Evolutionary conservation across 371 early-diverging fungal species (phyloP).

Genomic region (Catenaria anguillulae): DNA sequence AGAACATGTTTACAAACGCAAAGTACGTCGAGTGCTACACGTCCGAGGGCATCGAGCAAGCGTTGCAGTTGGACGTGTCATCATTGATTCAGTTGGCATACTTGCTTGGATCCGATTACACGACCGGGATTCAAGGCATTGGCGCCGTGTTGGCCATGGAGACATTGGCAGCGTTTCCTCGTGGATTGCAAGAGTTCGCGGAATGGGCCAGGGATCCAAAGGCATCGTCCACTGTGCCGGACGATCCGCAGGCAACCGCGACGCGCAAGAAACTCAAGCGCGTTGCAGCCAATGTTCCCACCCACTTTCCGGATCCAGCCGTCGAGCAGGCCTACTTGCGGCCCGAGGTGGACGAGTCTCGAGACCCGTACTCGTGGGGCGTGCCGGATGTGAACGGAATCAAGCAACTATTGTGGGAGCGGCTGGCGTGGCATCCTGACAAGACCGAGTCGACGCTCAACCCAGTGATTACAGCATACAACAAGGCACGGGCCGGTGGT

Average conservation of each 20-base stretch:
- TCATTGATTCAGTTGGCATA: constrained; percentile 76
- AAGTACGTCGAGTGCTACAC: constrained; percentile 73
- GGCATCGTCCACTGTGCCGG: neutral
- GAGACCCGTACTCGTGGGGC: constrained; percentile 62
- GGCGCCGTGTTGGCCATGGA: constrained; percentile 93
- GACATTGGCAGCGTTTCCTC: constrained; percentile 54
- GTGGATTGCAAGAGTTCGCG: constrained; percentile 30
- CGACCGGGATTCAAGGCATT: constrained; percentile 81
- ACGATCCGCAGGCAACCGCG: neutral
- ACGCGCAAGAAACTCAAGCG: neutral
- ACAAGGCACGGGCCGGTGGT: constrained; percentile 10
- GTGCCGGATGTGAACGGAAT: constrained; percentile 64
- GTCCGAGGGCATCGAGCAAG: constrained; percentile 41
- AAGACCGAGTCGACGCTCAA: constrained; percentile 49
- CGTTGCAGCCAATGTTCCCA: neutral
- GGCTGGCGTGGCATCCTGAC: constrained; percentile 31
- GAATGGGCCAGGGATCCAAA: constrained; percentile 40
- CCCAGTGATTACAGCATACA: constrained; percentile 65
- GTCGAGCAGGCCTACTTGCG: constrained; percentile 63
- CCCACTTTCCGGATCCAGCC: constrained; percentile 58
- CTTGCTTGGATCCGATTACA: constrained; percentile 95
- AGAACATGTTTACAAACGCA: constrained; percentile 86
- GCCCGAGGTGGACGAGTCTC: constrained; percentile 60
- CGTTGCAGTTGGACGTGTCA: constrained; percentile 50
- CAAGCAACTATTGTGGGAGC: constrained; percentile 39